These are phyloP conservation scores for Berberis thunbergii DNA, from an alignment of 164 flowering plant genomes.

Conservation along the genomic window DNA sequence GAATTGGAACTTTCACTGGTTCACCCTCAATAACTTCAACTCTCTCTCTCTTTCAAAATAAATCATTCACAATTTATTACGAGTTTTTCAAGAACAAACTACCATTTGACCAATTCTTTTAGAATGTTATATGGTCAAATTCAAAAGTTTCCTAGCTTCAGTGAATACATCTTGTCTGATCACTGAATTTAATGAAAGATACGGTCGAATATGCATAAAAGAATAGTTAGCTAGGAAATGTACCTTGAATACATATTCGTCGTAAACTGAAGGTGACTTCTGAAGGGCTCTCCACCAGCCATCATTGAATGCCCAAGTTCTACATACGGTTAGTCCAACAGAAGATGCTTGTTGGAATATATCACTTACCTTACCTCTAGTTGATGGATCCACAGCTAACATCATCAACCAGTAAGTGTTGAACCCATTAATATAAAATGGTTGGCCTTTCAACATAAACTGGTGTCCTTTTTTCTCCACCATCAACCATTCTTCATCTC, in stretches of 20 bases:
- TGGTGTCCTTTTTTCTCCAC: slow-evolving; percentile 75
- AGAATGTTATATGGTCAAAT: too few species aligned
- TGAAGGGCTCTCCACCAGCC: slow-evolving; percentile 95
- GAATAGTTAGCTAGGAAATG: neutral
- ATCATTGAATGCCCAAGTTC: slow-evolving; percentile 98
- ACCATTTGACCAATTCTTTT: too few species aligned
- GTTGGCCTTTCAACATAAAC: slow-evolving; percentile 46
- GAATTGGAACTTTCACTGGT: too few species aligned
- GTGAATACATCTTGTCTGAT: too few species aligned
- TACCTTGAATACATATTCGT: slow-evolving; percentile 87
- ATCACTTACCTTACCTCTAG: slow-evolving; percentile 69
- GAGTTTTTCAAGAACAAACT: too few species aligned
- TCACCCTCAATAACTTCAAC: too few species aligned
- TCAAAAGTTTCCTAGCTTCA: too few species aligned
- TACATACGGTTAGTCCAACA: slow-evolving; percentile 74
- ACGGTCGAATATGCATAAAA: neutral
- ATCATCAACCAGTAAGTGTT: slow-evolving; percentile 96
- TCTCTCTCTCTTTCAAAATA: too few species aligned
- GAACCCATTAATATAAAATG: slow-evolving; percentile 85
- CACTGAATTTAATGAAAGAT: too few species aligned
- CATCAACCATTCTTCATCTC: slow-evolving; percentile 64
- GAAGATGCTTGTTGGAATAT: slow-evolving; percentile 78
- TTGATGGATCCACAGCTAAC: slow-evolving; percentile 75
- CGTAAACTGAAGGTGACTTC: slow-evolving; percentile 79
- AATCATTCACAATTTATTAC: too few species aligned